Percentiles rank a stretch among this genome's conserved stretches.
Evolutionary conservation across 495 filamentous ascomycete species (phyloP).

Genomic region (Polyplosphaeria fusca): DNA sequence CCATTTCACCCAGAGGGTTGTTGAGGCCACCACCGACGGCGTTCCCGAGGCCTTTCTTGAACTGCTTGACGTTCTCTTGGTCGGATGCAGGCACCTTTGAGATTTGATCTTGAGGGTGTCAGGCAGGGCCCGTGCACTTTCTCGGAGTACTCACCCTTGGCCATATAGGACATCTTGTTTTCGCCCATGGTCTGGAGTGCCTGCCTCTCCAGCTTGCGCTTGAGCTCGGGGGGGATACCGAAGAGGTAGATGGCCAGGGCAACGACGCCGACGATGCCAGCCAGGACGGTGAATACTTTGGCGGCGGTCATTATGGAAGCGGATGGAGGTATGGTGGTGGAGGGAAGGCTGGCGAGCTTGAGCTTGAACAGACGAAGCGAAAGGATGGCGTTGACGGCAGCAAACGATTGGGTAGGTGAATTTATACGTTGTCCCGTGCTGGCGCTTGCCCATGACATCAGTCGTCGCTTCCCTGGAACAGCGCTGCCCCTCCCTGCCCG

Average conservation of each 20-base stretch:
- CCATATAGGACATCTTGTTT: conserved; percentile 47
- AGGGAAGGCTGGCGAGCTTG: neutral
- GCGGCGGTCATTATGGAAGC: conserved; percentile 20
- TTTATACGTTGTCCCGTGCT: too few species aligned
- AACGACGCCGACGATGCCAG: conserved; percentile 27
- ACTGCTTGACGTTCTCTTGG: conserved; percentile 41
- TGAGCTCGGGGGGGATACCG: conserved; percentile 43
- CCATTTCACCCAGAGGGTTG: conserved; percentile 41
- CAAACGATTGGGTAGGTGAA: too few species aligned
- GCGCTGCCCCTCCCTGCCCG: neutral
- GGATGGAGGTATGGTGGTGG: neutral
- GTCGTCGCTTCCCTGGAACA: conserved; percentile 18
- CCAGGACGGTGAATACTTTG: conserved; percentile 27
- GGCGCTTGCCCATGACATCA: conserved; percentile 14
- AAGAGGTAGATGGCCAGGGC: conserved; percentile 36
- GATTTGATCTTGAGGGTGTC: conserved; percentile 38
- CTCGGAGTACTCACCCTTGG: conserved; percentile 37
- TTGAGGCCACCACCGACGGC: conserved; percentile 36
- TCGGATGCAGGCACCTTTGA: conserved; percentile 42
- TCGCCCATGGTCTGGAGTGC: conserved; percentile 53
- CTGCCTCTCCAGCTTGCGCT: conserved; percentile 46
- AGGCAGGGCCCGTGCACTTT: too few species aligned
- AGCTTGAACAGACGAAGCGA: too few species aligned
- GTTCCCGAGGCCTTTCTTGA: conserved; percentile 40
- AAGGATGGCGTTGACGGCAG: too few species aligned